phyloP scores from a whole-genome alignment of 139 green algal genomes.

The Micromonas commoda region DNA sequence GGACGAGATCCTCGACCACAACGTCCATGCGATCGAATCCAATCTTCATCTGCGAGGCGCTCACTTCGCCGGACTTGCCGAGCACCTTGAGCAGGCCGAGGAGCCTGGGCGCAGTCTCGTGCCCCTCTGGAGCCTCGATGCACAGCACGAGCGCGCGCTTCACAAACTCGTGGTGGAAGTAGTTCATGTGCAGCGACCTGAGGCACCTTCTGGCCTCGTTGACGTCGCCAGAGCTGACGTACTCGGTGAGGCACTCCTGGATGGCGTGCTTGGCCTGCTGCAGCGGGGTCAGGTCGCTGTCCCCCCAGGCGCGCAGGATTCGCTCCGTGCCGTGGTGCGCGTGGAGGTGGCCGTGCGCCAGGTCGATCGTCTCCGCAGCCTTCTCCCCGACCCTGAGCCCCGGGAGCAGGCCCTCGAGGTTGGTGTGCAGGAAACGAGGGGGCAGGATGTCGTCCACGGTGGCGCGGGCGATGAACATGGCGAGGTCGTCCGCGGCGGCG shows the following conservation, averaged over 20 bases:
- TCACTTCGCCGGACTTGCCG: not conserved
- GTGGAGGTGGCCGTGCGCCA: constrained; percentile 47
- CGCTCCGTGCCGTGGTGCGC: constrained; percentile 63
- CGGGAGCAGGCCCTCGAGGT: not conserved
- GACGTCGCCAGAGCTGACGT: constrained; percentile 61
- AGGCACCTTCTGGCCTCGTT: constrained; percentile 46
- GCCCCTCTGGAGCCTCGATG: not conserved
- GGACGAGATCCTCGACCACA: constrained; percentile 32
- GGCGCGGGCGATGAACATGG: constrained; percentile 67
- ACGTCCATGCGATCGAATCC: constrained; percentile 38
- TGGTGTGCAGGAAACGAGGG: constrained; percentile 48
- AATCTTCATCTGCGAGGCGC: constrained; percentile 35
- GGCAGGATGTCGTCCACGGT: constrained; percentile 80
- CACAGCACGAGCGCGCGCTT: constrained; percentile 54
- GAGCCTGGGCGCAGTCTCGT: constrained; percentile 11
- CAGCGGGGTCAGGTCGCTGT: constrained; percentile 23
- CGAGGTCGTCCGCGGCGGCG: constrained; percentile 53
- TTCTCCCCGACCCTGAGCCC: not conserved
- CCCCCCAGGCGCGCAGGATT: constrained; percentile 64
- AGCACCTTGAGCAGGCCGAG: constrained; percentile 22
- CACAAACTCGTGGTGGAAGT: constrained; percentile 83
- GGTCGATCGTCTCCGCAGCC: constrained; percentile 23
- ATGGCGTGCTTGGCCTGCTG: constrained; percentile 50
- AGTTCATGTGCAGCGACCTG: constrained; percentile 65
- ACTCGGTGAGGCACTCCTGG: constrained; percentile 71